Evolutionary conservation across 2,329 filamentous ascomycete species (phyloP).

Genomic region (Boeremia lycopersici): DNA sequence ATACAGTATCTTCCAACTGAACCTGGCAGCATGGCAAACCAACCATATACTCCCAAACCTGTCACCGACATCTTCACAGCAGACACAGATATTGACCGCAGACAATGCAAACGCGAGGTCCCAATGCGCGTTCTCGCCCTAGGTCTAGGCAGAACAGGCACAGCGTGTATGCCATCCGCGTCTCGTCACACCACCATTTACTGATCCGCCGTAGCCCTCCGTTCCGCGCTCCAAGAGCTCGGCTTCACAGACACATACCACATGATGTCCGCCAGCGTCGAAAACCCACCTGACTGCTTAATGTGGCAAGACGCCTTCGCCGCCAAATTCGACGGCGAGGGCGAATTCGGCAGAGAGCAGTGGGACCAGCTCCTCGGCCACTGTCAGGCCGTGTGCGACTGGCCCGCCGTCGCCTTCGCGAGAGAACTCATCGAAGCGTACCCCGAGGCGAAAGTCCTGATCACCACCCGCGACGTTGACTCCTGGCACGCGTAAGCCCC

Average conservation of each 20-base stretch:
- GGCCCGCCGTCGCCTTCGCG: conserved; percentile 37
- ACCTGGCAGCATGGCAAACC: conserved; percentile 6
- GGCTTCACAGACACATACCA: conserved; percentile 56
- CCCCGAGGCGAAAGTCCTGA: conserved; percentile 43
- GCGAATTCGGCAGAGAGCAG: conserved; percentile 62
- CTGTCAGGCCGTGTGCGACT: conserved; percentile 46
- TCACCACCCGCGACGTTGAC: conserved; percentile 32
- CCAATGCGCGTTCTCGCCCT: conserved; percentile 76
- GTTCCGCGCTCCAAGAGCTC: conserved; percentile 68
- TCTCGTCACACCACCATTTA: no score
- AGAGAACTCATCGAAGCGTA: conserved; percentile 42
- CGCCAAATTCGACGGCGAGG: conserved; percentile 66
- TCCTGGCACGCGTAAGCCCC: conserved; percentile 38
- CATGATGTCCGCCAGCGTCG: conserved; percentile 68
- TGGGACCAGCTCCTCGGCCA: conserved; percentile 56
- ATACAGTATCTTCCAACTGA: background rate
- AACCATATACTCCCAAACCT: conserved; percentile 14
- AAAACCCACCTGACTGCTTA: conserved; percentile 70
- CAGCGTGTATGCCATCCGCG: conserved; percentile 45
- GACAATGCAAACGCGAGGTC: conserved; percentile 66
- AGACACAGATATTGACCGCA: conserved; percentile 58
- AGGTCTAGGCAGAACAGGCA: conserved; percentile 73
- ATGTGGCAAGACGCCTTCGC: conserved; percentile 73
- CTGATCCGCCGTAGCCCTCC: conserved; percentile 48
- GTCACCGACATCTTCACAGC: conserved; percentile 21